Percentiles rank a stretch among this genome's conserved stretches.
Conservation (phyloP, 2,329 filamentous ascomycete genomes). For the Stagonosporopsis vannaccii region DNA sequence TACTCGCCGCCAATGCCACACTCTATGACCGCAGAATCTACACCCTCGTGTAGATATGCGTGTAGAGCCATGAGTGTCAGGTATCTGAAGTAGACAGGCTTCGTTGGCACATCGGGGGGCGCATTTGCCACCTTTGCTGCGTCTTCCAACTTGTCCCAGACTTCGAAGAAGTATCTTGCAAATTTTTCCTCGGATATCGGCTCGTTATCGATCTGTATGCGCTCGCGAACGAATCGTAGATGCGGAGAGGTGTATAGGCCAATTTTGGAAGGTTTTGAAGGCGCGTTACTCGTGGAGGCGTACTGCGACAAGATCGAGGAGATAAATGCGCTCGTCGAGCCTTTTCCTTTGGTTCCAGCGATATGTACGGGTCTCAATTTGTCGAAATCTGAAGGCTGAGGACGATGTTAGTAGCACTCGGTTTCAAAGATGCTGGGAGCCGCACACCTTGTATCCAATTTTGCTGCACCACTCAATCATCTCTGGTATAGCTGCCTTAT, state of each 20-base stretch:
- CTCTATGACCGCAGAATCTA: conserved; percentile 83
- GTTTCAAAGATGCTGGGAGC: conserved; percentile 21
- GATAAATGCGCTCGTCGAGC: conserved; percentile 84
- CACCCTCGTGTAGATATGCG: conserved; percentile 76
- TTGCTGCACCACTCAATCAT: conserved; percentile 79
- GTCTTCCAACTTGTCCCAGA: conserved; percentile 75
- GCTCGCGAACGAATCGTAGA: conserved; percentile 81
- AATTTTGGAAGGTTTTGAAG: conserved; percentile 60
- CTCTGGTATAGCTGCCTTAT: conserved; percentile 79
- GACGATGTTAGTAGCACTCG: conserved; percentile 9
- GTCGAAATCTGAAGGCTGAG: conserved; percentile 67
- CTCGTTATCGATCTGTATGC: conserved; percentile 79
- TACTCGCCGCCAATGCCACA: conserved; percentile 95
- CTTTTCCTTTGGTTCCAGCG: conserved; percentile 94
- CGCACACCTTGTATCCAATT: conserved; percentile 75
- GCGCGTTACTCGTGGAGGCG: conserved; percentile 47
- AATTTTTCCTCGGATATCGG: conserved; percentile 75
- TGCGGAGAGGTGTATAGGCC: conserved; percentile 89
- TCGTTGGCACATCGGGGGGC: conserved; percentile 63
- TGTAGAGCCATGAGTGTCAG: conserved; percentile 89
- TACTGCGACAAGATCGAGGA: conserved; percentile 78
- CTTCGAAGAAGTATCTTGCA: conserved; percentile 79
- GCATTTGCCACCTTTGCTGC: conserved; percentile 60
- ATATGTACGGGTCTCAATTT: conserved; percentile 76
- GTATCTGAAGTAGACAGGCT: conserved; percentile 92